Conservation (phyloP, 2,329 filamentous ascomycete genomes). For the Aspergillus pseudonomiae region DNA sequence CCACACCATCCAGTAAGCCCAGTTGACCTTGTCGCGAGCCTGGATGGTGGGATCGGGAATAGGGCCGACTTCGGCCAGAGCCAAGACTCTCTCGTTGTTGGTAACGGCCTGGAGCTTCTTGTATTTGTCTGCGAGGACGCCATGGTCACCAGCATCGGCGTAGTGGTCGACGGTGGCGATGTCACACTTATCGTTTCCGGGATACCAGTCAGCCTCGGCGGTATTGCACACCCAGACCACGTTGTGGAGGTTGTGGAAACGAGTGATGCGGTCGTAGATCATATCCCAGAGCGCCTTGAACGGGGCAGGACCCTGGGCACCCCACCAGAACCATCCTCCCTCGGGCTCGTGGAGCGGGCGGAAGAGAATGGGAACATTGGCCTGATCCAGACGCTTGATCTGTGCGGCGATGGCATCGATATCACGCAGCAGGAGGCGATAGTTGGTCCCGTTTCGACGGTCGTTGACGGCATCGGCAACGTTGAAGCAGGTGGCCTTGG, state of each 20-base stretch:
- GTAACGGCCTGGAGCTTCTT: slow-evolving; percentile 2
- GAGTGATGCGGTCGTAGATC: slow-evolving; percentile 12
- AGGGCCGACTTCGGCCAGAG: slow-evolving; percentile 5
- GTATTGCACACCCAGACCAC: slow-evolving; percentile 17
- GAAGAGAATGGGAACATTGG: slow-evolving; percentile 11
- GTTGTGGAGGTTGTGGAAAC: slow-evolving; percentile 10
- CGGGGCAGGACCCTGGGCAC: slow-evolving; percentile 5
- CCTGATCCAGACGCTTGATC: slow-evolving; percentile 7
- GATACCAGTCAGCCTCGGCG: slow-evolving; percentile 10
- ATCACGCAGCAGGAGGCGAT: slow-evolving; percentile 13
- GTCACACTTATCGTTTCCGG: slow-evolving; percentile 14
- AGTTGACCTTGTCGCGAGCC: not conserved
- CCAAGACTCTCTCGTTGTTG: slow-evolving; percentile 6
- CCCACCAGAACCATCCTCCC: slow-evolving; percentile 4
- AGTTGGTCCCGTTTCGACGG: slow-evolving; percentile 11
- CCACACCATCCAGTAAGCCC: slow-evolving; percentile 10
- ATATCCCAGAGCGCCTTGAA: slow-evolving; percentile 14
- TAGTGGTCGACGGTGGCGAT: slow-evolving; percentile 14
- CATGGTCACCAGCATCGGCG: slow-evolving; percentile 10
- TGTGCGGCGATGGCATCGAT: slow-evolving; percentile 12
- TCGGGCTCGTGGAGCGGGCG: slow-evolving; percentile 9
- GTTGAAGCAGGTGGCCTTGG: slow-evolving; percentile 14
- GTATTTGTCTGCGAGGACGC: slow-evolving; percentile 7
- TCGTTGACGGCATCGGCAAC: slow-evolving; percentile 2
- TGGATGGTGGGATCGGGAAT: slow-evolving; percentile 4